Conservation (phyloP, 2,329 filamentous ascomycete species). For the Apiospora marii region DNA sequence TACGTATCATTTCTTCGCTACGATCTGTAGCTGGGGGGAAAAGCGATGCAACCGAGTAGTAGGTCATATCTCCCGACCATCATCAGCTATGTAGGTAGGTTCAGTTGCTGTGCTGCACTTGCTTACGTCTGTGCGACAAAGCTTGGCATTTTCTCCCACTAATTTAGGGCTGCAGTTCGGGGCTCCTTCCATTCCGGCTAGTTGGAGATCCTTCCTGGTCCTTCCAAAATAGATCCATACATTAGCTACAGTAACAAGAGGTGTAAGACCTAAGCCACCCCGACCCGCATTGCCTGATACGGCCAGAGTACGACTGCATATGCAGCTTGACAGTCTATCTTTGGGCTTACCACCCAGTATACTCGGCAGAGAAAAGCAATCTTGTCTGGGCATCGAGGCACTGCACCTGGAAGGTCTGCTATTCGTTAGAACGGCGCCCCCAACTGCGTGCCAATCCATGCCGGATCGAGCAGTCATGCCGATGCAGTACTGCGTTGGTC, state of each 20-base stretch:
- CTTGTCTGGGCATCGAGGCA: no score
- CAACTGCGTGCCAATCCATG: background rate
- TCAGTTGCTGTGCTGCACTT: background rate
- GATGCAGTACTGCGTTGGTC: conserved; percentile 15
- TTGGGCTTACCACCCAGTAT: background rate
- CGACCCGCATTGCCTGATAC: background rate
- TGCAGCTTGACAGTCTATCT: background rate
- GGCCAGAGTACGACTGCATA: background rate
- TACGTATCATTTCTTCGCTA: background rate
- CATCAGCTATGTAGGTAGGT: background rate
- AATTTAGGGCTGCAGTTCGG: background rate
- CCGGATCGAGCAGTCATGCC: conserved; percentile 2
- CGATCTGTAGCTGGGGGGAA: background rate
- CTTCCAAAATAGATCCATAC: conserved; percentile 6
- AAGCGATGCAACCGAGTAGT: background rate
- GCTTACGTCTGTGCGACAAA: background rate
- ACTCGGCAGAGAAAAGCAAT: background rate
- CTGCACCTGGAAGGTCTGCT: background rate
- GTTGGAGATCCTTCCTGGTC: background rate
- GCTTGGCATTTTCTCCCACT: background rate
- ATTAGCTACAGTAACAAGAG: background rate
- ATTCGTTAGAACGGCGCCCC: background rate
- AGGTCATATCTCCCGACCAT: background rate
- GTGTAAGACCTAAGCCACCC: background rate
- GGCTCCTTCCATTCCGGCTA: background rate